Evolutionary conservation across 2,329 filamentous ascomycete species (phyloP), one percentile per base, ranked within the genome.

Genomic region (Emmonsiellopsis sp.): DNA sequence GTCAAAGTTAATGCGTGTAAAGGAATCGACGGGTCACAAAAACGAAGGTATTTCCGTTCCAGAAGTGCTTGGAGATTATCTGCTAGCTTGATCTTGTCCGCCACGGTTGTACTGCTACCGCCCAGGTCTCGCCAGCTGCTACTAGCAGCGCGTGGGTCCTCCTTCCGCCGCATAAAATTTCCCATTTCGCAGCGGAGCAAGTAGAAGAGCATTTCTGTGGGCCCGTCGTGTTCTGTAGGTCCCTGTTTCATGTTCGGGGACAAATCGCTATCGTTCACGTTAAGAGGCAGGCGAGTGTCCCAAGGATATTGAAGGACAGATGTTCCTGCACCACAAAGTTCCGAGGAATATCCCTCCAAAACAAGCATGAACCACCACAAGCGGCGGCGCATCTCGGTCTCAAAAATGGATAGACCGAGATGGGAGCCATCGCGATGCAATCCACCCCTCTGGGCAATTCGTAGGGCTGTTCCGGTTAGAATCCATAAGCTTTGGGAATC

Each of bases 341-440:
- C 85, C 53, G 82, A 78, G 39, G 87, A 78, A 21, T 86, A 82
- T 55, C 78, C 75, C 65, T 90, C 86, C 58, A 87, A 85, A 31
- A 81, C 74, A 11, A 85, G 76, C 13, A 90, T 73, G 34, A 82
- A 80, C 85, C 85, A 89, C 85, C 85, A 88, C 1, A 89, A 70
- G 39, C 86, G 77, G 49, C 85, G 79, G n/a, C 85, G 78, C 67
- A 86, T 78, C 68, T 88, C 85, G 3, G 81, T 77, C 61, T 88
- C 84, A 52, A 86, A 34, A 73, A 77, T 3, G 68, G 63, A 57
- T 36, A 58, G 64, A 60, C 63, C 68, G 60, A 57, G 65, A 60
- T 79, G 74, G 1, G 71, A 71, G 1, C 79, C 75, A 62, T 88
- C 85, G 40, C 75, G 77, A 57, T 88, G 82, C n/a, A 88, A 73